phyloP scores from a whole-genome alignment of 495 filamentous ascomycete species.

The Neurospora tetrasperma region DNA sequence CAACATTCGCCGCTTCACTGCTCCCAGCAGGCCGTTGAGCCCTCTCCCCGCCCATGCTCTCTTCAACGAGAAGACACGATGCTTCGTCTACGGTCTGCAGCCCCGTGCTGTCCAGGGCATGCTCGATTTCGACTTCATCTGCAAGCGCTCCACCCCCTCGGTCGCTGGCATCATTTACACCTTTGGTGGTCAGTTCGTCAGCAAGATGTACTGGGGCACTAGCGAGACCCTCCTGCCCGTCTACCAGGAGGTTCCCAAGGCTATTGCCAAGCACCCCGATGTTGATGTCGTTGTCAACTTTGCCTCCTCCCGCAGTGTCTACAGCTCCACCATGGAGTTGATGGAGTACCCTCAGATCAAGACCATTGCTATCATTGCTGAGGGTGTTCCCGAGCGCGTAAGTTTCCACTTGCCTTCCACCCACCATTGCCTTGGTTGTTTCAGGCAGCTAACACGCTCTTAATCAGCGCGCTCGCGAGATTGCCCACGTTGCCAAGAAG shows the following conservation, averaged over 20 bases:
- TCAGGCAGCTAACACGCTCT: neutral
- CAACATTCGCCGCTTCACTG: constrained; percentile 93
- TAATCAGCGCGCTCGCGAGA: constrained; percentile 82
- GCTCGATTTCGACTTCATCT: constrained; percentile 99
- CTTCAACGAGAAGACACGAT: constrained; percentile 99
- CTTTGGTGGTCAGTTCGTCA: constrained; percentile 98
- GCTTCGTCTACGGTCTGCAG: constrained; percentile 98
- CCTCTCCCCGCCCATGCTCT: constrained; percentile 74
- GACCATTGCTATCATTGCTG: constrained; percentile 97
- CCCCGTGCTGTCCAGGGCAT: constrained; percentile 97
- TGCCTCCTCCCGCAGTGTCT: constrained; percentile 95
- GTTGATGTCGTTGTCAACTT: constrained; percentile 99
- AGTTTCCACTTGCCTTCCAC: constrained; percentile 22
- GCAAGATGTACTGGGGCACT: constrained; percentile 99
- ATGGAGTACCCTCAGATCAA: constrained; percentile 96
- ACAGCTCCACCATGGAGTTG: constrained; percentile 94
- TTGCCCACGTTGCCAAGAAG: constrained; percentile 86
- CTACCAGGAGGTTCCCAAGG: constrained; percentile 91
- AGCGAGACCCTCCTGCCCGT: constrained; percentile 98
- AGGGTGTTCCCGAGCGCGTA: constrained; percentile 96
- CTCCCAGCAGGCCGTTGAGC: constrained; percentile 85
- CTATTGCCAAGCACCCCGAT: constrained; percentile 91
- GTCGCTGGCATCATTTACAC: constrained; percentile 99
- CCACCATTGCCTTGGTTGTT: neutral
- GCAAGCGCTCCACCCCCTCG: constrained; percentile 92